Percentiles rank a stretch among this genome's conserved stretches.
phyloP scores from a whole-genome alignment of 208 protist species.

The Leptomonas pyrrhocoris region DNA sequence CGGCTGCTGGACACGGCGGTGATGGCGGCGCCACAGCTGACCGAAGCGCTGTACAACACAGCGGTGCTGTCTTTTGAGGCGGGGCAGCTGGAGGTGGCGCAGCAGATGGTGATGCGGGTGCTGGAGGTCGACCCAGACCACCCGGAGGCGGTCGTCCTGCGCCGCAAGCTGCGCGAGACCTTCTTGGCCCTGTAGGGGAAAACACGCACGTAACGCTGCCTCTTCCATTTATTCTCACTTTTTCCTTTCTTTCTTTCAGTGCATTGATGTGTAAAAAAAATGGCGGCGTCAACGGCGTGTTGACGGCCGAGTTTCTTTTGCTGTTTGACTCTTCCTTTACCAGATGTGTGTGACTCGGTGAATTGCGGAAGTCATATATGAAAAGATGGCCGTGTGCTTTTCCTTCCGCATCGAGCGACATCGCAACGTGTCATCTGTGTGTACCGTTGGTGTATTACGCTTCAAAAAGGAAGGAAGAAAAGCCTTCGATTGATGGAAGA shows the following conservation, averaged over 20 bases:
- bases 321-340: no score
- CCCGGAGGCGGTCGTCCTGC: constrained; percentile 74
- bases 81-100: constrained; percentile 84
- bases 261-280: constrained; percentile 8
- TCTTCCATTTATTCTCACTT: no score
- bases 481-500: no score
- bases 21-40: constrained; percentile 67
- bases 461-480: no score
- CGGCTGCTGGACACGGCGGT: constrained; percentile 79
- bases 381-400: no score
- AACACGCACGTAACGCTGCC: not conserved
- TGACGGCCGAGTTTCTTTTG: no score
- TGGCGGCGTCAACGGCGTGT: no score
- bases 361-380: no score
- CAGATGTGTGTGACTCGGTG: no score
- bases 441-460: no score
- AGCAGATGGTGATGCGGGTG: constrained; percentile 59
- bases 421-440: no score
- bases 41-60: constrained; percentile 94
- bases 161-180: constrained; percentile 53
- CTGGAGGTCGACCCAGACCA: constrained; percentile 87
- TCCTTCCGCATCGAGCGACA: no score
- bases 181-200: constrained; percentile 54
- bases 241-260: constrained; percentile 18
- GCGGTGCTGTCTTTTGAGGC: constrained; percentile 73